Base-by-base conservation (phyloP, 2,329 filamentous ascomycete species). In the Scedosporium aurantiacum region DNA sequence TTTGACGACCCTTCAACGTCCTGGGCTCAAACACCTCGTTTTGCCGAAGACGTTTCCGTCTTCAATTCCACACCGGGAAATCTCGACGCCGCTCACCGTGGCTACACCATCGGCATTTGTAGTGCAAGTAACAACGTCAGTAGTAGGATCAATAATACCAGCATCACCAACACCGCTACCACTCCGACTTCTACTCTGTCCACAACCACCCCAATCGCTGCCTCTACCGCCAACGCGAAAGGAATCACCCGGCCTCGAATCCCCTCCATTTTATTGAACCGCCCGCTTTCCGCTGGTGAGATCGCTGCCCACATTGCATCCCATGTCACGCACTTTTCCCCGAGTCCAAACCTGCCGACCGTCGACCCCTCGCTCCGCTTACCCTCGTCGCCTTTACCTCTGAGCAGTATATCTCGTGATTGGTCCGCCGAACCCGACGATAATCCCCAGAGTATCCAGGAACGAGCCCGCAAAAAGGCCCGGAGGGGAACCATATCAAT, bases 11-110 rank as follows among this genome's bases (percentile, higher is more conserved):
- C 62, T 59, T 74, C 76, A 65, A 76, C 77, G 66, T 83, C 80
- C 60, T 74, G 76, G 65, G 77, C 78, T 66, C 83, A 80, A 79
- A 86, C 83, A 54, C 83, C 83, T 70, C 78, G 78, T 62, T 86
- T 85, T 74, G 82, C 83, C 65, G 82, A 86, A 69, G 83, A 86
- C 65, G 86, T 84, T 68, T 84, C 83, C 64, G 82, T 86, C 68
- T 86, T 86, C 75, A 83, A 84, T 72, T 75, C 79, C n/a, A 85
- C 83, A 7, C 83, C 83, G 16, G 83, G 81, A 57, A 82, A 84
- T 68, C 74, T 85, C 61, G 76, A 75, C 67, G 78, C 75, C 60
- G 70, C 74, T 52, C 74, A 76, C 62, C 75, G 70, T 62, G 70
- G 72, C 14, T 82, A 81, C 68, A 67, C 72, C 65, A 73, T 75